Evolutionary conservation across 257 asterid genomes (phyloP).

Genomic region (Solanum okadae): DNA sequence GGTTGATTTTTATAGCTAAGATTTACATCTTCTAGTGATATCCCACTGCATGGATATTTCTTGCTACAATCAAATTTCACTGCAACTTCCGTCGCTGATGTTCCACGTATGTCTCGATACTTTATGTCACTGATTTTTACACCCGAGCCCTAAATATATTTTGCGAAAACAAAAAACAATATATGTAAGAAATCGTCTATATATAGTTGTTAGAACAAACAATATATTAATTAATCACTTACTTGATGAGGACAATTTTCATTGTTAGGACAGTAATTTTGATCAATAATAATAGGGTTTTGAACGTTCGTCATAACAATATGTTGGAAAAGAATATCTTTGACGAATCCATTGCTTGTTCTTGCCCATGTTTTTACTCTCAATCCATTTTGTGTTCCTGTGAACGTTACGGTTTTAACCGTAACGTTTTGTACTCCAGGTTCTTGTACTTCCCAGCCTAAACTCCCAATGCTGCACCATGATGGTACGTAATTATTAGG

Average conservation of each 20-base stretch:
- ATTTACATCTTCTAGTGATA: background rate
- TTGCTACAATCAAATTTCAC: background rate
- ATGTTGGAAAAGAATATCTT: background rate
- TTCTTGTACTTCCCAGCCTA: background rate
- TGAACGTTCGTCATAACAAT: background rate
- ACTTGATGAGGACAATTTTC: background rate
- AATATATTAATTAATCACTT: background rate
- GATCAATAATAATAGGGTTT: background rate
- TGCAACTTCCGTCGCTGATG: background rate
- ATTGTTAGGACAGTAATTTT: background rate
- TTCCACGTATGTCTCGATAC: background rate
- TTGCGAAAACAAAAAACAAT: background rate
- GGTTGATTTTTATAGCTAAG: background rate
- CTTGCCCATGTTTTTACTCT: slow-evolving; percentile 4
- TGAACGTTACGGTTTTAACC: background rate
- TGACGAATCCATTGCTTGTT: background rate
- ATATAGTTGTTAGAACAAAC: background rate
- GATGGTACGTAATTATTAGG: background rate
- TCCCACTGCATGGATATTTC: background rate
- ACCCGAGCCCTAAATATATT: background rate
- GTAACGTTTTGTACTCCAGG: background rate
- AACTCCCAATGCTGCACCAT: background rate
- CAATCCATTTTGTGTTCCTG: background rate
- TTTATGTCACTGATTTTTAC: background rate
- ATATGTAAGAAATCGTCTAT: background rate